A percentile compares a stretch with the other conserved stretches of the same genome.
Evolutionary conservation across 345 rosid genomes (phyloP).

Genomic region (Hypericum perforatum): DNA sequence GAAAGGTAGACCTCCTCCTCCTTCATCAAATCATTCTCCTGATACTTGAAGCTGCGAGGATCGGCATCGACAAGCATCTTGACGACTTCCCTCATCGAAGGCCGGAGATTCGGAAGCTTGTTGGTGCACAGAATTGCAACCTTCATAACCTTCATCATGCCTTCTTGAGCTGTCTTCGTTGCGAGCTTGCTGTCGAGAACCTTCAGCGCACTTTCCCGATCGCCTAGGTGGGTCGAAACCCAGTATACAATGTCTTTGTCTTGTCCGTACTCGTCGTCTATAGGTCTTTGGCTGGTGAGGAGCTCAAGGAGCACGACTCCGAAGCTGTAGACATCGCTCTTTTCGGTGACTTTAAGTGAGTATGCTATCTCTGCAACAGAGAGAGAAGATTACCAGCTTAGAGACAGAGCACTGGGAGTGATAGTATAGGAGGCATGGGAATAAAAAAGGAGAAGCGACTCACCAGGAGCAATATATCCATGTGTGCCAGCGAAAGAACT

Average conservation of each 20-base stretch:
- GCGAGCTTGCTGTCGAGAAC: conserved; percentile 45
- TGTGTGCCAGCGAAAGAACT: conserved; percentile 71
- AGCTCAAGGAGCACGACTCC: conserved; percentile 82
- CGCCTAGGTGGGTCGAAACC: conserved; percentile 48
- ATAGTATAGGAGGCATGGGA: too few relatives aligned
- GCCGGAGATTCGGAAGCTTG: conserved; percentile 69
- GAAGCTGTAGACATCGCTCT: conserved; percentile 78
- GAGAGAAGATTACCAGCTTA: too few relatives aligned
- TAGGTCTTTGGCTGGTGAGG: conserved; percentile 40
- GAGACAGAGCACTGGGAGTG: background rate
- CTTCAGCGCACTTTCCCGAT: conserved; percentile 34
- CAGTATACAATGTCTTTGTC: conserved; percentile 70
- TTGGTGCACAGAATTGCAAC: conserved; percentile 63
- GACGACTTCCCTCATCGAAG: conserved; percentile 72
- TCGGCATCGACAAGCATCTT: conserved; percentile 68
- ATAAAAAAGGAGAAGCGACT: conserved; percentile 7
- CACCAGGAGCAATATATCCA: conserved; percentile 93
- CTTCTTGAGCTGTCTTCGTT: conserved; percentile 25
- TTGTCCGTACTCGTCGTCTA: conserved; percentile 69
- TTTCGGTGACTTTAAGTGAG: conserved; percentile 50
- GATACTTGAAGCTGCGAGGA: conserved; percentile 28
- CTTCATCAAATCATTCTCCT: conserved; percentile 16
- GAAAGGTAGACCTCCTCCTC: conserved; percentile 9
- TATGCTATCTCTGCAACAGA: conserved; percentile 64
- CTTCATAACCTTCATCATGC: conserved; percentile 65